Evolutionary conservation across 2,329 filamentous ascomycete genomes (phyloP).

Genomic region (Byssothecium circinans): DNA sequence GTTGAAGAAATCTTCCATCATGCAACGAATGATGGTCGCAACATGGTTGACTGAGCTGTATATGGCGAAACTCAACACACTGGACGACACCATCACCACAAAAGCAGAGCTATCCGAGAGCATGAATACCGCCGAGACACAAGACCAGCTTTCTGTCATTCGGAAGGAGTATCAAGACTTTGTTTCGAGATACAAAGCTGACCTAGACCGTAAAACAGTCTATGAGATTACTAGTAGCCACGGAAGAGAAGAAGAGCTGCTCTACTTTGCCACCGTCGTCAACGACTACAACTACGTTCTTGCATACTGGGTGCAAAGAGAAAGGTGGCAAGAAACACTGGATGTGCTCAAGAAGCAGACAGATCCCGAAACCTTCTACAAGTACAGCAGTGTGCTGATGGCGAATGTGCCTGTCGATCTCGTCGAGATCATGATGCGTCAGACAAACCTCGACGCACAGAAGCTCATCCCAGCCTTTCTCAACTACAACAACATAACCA

Average conservation of each 20-base stretch:
- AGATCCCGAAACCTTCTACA: conserved; percentile 90
- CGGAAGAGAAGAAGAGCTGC: conserved; percentile 86
- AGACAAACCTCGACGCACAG: conserved; percentile 79
- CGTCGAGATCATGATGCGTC: conserved; percentile 94
- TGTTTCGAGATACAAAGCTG: conserved; percentile 77
- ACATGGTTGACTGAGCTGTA: conserved; percentile 95
- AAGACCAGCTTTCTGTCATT: conserved; percentile 69
- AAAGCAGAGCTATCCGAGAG: conserved; percentile 78
- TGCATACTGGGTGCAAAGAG: conserved; percentile 95
- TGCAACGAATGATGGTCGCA: conserved; percentile 95
- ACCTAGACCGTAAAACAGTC: conserved; percentile 86
- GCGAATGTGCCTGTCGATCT: conserved; percentile 80
- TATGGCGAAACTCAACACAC: conserved; percentile 93
- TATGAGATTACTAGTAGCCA: conserved; percentile 97
- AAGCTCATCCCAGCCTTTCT: conserved; percentile 90
- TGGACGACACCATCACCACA: conserved; percentile 92
- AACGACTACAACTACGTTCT: conserved; percentile 95
- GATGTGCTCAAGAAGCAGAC: conserved; percentile 90
- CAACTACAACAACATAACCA: conserved; percentile 83
- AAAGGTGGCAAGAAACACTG: conserved; percentile 86
- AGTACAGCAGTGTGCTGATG: conserved; percentile 97
- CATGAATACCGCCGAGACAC: conserved; percentile 69
- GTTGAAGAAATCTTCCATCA: conserved; percentile 78
- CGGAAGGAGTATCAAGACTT: conserved; percentile 87
- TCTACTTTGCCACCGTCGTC: conserved; percentile 85